Base-by-base conservation (phyloP, 305 asterid genomes). In the Solanum hybrid region DNA sequence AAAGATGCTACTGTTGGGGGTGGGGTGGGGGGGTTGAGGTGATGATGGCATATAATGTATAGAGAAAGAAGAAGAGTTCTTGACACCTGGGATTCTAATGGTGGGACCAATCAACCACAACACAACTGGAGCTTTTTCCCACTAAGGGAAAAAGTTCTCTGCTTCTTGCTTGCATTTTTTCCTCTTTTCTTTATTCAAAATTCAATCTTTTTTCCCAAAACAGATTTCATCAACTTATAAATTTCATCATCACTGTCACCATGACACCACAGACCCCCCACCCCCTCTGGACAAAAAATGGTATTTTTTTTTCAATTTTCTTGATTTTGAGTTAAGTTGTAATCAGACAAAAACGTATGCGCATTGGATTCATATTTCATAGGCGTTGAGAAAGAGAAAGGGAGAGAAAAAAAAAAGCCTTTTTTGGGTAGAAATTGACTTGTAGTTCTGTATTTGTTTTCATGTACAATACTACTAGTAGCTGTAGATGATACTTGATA, bases 111-210 rank as follows among this genome's bases (percentile, higher is more conserved):
- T 60, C 13, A 79, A 6, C 35, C 66, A 24, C 22, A 79, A 38
- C 66, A 88, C 89, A 88, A 64, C 81, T 87, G 86, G 85, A 88
- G 91, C 89, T 92, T 79, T 37, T 78, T 89, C 89, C 90, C 85
- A 88, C 66, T 24, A 78, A 84, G 88, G 89, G 78, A 78, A 90
- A 85, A 38, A 78, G 37, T 85, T 3, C 24, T 42, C 71, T 29
- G 69, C 72, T 26, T 36, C 75, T 77, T 29, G 5, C 80, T 77
- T 35, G 5, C 15, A 36, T 89, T 86, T 26, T n/a, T 32, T 10
- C 27, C 10, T 40, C 24, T 12, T 38, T 45, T 31, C 11, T 87
- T 71, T 87, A 27, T 84, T 85, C 87, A 32, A n/a, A 73, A 26
- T 71, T 29, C 34, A 73, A 34, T 38, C 66, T 60, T 42, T 38